Conservation (phyloP, 2,329 filamentous ascomycete species). For the Fusarium brachygibbosum region DNA sequence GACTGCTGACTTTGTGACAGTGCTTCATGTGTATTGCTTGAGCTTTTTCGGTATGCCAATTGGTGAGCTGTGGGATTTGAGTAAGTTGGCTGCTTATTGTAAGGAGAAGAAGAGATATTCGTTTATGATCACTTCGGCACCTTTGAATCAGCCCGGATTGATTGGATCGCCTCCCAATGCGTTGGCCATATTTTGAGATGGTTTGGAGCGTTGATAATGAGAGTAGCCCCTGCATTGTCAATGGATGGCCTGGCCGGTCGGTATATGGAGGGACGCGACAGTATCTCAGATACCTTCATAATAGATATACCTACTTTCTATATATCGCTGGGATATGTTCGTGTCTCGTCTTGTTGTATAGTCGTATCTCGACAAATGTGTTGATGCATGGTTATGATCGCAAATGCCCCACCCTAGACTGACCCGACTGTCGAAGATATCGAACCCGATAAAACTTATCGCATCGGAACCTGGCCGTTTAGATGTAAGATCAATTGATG, state of each 20-base stretch:
- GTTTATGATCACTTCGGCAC: constrained; percentile 73
- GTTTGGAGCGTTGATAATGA: not conserved
- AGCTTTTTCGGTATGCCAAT: constrained; percentile 67
- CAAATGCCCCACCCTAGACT: not conserved
- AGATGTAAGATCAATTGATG: not conserved
- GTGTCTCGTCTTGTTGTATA: too few relatives aligned
- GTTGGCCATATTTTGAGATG: constrained; percentile 42
- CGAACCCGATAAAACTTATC: not conserved
- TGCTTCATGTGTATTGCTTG: constrained; percentile 64
- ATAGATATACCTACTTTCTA: not conserved
- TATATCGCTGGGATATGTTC: not conserved
- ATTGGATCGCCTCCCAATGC: constrained; percentile 44
- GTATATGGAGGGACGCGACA: not conserved
- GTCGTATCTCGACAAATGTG: not conserved
- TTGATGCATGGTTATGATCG: too few relatives aligned
- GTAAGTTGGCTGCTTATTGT: constrained; percentile 66
- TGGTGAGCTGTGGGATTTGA: constrained; percentile 69
- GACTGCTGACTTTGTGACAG: constrained; percentile 42
- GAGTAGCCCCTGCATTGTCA: not conserved
- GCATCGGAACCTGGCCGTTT: not conserved
- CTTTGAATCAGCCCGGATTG: constrained; percentile 57
- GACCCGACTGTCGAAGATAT: not conserved
- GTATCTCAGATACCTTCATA: not conserved
- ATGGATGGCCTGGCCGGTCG: not conserved
- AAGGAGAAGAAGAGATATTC: constrained; percentile 66